Base-by-base conservation (phyloP, 2,329 filamentous ascomycete species). In the Exserohilum rostratum region DNA sequence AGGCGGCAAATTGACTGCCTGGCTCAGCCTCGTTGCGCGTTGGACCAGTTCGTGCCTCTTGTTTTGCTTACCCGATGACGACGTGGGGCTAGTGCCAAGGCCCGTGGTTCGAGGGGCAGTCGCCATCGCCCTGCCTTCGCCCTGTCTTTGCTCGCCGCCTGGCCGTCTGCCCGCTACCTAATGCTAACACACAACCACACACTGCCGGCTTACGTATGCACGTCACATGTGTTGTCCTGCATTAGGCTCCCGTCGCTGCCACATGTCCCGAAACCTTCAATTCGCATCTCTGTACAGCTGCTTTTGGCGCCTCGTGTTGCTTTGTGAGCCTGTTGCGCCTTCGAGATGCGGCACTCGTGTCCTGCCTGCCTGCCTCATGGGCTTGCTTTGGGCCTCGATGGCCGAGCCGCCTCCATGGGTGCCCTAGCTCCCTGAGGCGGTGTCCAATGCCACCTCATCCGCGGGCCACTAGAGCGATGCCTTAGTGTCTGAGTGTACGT, bases 1-100 rank as follows among this genome's bases (percentile, higher is more conserved):
- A 34, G 50, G 55, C 42, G 55, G 52, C 51, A 64, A 64, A 58
- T 58, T 69, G 43, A 62, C 65, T 74, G 70, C 70, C 70, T 74
- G 60, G 69, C 71, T 72, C 68, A 71, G 70, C 70, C 71, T 71
- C 71, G 60, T 60, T 74, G 71, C 70, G 71, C 67, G 70, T 70
- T 68, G 49, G 54, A 35, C 48, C 51, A 50, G 60, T 50, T 56
- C 22, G 55, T 49, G 46, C 42, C 60, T 59, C 60, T 64, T 64
- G 64, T 71, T 65, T 63, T 69, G 68, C 68, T 67, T 62, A 62
- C 65, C 60, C 60, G 60, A 71, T 70, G 68, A 72, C 68, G 67
- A 66, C 64, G 70, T 66, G 67, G 69, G 67, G 68, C 60, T 38
- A 38, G 48, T 52, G 69, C 68, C 69, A 71, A 72, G 69, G 44